phyloP scores from a whole-genome alignment of 495 filamentous ascomycete species.

The Penicillium lividum region DNA sequence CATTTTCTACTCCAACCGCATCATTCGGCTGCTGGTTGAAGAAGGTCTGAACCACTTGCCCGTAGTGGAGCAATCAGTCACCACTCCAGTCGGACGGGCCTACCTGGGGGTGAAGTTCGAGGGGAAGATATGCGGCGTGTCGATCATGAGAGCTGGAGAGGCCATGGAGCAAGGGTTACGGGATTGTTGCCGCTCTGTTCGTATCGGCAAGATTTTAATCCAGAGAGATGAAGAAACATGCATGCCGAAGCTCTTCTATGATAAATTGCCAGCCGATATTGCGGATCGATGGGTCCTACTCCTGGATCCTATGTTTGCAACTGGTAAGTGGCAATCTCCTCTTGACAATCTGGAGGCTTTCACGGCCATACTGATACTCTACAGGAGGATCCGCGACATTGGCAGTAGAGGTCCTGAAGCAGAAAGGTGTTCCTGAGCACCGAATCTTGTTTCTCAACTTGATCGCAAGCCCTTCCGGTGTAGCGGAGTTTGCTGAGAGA shows the following conservation, averaged over 20 bases:
- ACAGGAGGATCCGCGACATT: slow-evolving; percentile 92
- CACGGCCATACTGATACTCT: slow-evolving; percentile 13
- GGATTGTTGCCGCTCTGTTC: slow-evolving; percentile 93
- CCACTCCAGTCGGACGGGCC: slow-evolving; percentile 83
- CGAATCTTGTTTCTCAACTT: slow-evolving; percentile 94
- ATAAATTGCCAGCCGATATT: slow-evolving; percentile 94
- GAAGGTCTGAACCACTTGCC: slow-evolving; percentile 97
- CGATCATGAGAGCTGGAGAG: slow-evolving; percentile 97
- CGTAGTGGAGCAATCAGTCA: slow-evolving; percentile 81
- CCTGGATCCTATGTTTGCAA: slow-evolving; percentile 99
- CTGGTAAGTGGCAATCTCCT: slow-evolving; percentile 59
- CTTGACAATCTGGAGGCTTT: neutral
- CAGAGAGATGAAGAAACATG: slow-evolving; percentile 95
- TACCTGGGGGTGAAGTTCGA: slow-evolving; percentile 94
- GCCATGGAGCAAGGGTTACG: slow-evolving; percentile 97
- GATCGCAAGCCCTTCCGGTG: slow-evolving; percentile 91
- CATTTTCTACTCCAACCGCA: slow-evolving; percentile 98
- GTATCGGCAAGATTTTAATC: slow-evolving; percentile 98
- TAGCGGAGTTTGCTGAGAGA: slow-evolving; percentile 82
- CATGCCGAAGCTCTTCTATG: slow-evolving; percentile 90
- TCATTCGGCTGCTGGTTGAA: slow-evolving; percentile 96
- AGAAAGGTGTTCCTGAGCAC: slow-evolving; percentile 89
- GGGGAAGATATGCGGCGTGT: slow-evolving; percentile 97
- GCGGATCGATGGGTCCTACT: slow-evolving; percentile 88
- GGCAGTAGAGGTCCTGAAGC: slow-evolving; percentile 89